Evolutionary conservation across 805 yeast species (phyloP).

Genomic region (Candida patagonica): DNA sequence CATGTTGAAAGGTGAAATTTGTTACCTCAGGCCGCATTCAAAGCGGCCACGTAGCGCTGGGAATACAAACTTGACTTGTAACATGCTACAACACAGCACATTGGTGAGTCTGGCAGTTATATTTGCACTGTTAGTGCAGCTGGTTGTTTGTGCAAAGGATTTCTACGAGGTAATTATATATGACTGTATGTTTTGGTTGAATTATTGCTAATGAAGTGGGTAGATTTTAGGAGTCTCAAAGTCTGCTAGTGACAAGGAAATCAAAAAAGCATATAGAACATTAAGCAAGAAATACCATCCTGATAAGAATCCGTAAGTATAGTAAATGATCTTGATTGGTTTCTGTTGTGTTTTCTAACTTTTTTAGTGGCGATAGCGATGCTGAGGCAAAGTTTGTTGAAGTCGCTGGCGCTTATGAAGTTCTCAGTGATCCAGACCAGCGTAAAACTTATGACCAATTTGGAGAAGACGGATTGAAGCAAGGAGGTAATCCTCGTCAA

Average conservation of each 20-base stretch:
- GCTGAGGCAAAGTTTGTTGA: slow-evolving; percentile 85
- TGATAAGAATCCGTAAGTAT: slow-evolving; percentile 57
- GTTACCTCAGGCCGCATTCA: too few relatives aligned
- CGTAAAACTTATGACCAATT: slow-evolving; percentile 79
- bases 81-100: neutral
- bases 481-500: slow-evolving; percentile 27
- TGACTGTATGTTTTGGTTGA: slow-evolving; percentile 8
- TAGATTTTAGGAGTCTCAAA: slow-evolving; percentile 60
- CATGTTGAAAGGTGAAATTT: too few relatives aligned
- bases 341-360: neutral
- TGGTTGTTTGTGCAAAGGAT: slow-evolving; percentile 30
- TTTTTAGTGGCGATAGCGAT: slow-evolving; percentile 42
- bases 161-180: slow-evolving; percentile 30
- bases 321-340: neutral
- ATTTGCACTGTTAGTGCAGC: slow-evolving; percentile 7
- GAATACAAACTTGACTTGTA: slow-evolving; percentile 2
- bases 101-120: too few relatives aligned
- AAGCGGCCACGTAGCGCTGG: slow-evolving; percentile 2
- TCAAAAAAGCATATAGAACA: slow-evolving; percentile 75
- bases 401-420: slow-evolving; percentile 89
- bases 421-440: slow-evolving; percentile 76
- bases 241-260: slow-evolving; percentile 68
- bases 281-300: slow-evolving; percentile 87
- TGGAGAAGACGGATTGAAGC: slow-evolving; percentile 66
- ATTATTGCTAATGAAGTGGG: neutral